Percentiles rank a stretch among this genome's conserved stretches.
phyloP scores from a whole-genome alignment of 78 protist genomes.

The Chrysochromulina tobinii region DNA sequence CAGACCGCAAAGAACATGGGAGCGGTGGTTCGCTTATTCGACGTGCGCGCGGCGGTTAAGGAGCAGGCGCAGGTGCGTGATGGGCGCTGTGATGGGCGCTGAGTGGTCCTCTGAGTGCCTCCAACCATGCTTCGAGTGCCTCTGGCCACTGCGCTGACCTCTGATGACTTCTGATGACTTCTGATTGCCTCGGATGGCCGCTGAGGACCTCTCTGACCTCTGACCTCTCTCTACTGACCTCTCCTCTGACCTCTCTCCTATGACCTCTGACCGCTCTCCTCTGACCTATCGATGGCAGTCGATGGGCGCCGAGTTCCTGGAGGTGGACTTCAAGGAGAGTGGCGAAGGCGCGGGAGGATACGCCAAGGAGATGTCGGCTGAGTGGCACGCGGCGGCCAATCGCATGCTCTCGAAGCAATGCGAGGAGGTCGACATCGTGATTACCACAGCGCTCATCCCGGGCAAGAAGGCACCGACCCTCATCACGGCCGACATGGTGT shows the following conservation, averaged over 20 bases:
- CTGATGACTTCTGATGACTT: too few species aligned
- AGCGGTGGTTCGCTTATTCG: slow-evolving; percentile 96
- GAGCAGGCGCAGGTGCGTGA: slow-evolving; percentile 82
- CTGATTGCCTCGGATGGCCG: too few species aligned
- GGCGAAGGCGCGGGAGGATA: slow-evolving; percentile 84
- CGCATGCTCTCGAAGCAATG: slow-evolving; percentile 74
- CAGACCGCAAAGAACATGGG: slow-evolving; percentile 81
- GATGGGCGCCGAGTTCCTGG: slow-evolving; percentile 96
- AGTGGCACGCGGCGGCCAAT: slow-evolving; percentile 90
- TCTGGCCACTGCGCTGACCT: too few species aligned
- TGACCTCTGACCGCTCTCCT: too few species aligned
- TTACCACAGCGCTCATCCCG: slow-evolving; percentile 90
- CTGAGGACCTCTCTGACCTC: too few species aligned
- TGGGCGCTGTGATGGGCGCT: too few species aligned
- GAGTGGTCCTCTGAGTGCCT: too few species aligned
- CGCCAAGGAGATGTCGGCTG: slow-evolving; percentile 92
- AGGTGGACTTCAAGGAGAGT: slow-evolving; percentile 54
- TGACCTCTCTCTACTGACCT: too few species aligned
- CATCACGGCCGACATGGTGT: slow-evolving; percentile 76
- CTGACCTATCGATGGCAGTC: slow-evolving; percentile 38
- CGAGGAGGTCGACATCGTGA: slow-evolving; percentile 63
- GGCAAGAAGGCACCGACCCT: slow-evolving; percentile 82
- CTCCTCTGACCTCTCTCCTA: too few species aligned
- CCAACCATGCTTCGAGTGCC: too few species aligned
- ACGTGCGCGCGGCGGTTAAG: slow-evolving; percentile 90